Percentiles rank a stretch among this genome's conserved stretches.
Conservation (phyloP, 2,329 filamentous ascomycete species). For the Pseudogymnoascus sp. region DNA sequence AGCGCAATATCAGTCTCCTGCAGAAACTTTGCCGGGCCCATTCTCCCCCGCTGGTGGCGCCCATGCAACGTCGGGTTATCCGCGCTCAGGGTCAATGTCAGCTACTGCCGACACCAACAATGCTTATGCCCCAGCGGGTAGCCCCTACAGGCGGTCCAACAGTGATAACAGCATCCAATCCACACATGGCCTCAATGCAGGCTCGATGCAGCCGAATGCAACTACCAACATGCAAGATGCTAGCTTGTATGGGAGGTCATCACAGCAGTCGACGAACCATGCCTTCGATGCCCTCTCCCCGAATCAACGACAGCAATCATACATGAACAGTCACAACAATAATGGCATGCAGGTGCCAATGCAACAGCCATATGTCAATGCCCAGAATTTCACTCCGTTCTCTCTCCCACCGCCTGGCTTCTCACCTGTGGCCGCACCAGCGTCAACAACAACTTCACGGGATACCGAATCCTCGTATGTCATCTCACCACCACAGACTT, state of each 20-base stretch:
- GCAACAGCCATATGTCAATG: conserved; percentile 41
- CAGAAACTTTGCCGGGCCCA: conserved; percentile 21
- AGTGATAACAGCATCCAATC: conserved; percentile 23
- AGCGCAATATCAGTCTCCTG: conserved; percentile 26
- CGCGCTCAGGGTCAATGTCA: conserved; percentile 18
- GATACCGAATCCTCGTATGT: conserved; percentile 24
- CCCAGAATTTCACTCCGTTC: conserved; percentile 56
- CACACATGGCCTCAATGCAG: conserved; percentile 15
- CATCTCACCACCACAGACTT: conserved; percentile 15
- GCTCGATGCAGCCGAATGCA: not conserved
- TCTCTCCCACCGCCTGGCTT: conserved; percentile 55
- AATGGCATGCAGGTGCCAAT: conserved; percentile 16
- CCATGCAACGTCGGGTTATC: conserved; percentile 24
- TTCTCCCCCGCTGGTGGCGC: conserved; percentile 26
- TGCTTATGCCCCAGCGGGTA: conserved; percentile 13
- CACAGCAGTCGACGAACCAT: not conserved
- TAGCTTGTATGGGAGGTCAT: not conserved
- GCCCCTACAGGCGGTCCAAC: conserved; percentile 24
- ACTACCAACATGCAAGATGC: conserved; percentile 25
- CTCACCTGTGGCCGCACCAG: conserved; percentile 30
- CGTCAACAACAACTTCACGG: conserved; percentile 22
- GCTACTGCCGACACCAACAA: conserved; percentile 21
- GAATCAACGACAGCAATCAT: conserved; percentile 19
- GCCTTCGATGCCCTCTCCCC: conserved; percentile 17
- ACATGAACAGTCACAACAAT: not conserved